Base-by-base conservation (phyloP, 2,329 filamentous ascomycete species). In the Fusarium bulbicola region DNA sequence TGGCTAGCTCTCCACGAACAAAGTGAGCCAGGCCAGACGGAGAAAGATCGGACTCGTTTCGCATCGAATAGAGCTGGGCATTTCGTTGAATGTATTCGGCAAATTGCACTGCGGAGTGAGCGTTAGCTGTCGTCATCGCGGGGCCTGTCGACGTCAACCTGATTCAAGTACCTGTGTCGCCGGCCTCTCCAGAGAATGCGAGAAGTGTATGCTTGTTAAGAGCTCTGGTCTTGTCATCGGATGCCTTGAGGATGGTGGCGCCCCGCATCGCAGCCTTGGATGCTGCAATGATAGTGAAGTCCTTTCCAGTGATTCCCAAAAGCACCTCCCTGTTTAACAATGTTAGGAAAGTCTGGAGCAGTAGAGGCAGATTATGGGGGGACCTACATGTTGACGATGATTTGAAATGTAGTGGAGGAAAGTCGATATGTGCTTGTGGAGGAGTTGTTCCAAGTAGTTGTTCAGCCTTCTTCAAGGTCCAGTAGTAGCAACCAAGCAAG, bases 71-170 rank as follows among this genome's bases (percentile, higher is more conserved):
- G 81, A 99, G 92, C 85, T 97, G 94, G 73, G 96, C 92, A 84
- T 99, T 99, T 82, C 95, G 95, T 90, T 98, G 95, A 83, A 99
- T 97, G 86, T 95, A 99, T 86, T 99, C 96, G 82, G 97, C 94
- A 83, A 99, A 99, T 92, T 99, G 95, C 72, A 98, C 95, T 97
- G 81, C 40, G n/a, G 18, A 40, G 34, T 42, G 37, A 67, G 46
- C 28, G 73, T 82, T 58, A 82, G 75, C 70, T 63, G 43, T 63
- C 54, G 57, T 59, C 61, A 63, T 58, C 49, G 63, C 50, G 54
- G 64, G 45, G 69, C 40, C 42, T 54, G 26, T 56, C 37, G 36
- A 45, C 30, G 58, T 52, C n/a, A 54, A 40, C 26, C 26, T 52
- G 18, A 40, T 16, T 39, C 26, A 66, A 64, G 45, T 87, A 96